Conservation (phyloP, 1,284 basidiomycete genomes). For the Meira nashicola region DNA sequence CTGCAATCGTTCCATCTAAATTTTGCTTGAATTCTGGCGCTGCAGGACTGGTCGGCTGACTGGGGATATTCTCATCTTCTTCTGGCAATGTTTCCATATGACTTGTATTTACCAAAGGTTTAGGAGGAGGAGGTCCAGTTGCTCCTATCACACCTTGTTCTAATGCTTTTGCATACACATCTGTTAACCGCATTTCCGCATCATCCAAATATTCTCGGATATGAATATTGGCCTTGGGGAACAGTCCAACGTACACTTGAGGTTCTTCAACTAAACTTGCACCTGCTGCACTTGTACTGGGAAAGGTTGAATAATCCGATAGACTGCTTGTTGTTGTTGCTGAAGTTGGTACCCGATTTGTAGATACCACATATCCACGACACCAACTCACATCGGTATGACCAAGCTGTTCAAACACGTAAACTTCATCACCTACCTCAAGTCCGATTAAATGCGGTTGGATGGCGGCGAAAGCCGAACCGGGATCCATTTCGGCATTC, state of each 20-base stretch:
- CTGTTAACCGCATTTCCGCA: constrained; percentile 76
- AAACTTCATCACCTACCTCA: constrained; percentile 84
- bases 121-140: constrained; percentile 19
- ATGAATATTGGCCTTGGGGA: constrained; percentile 83
- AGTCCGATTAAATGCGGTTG: constrained; percentile 40
- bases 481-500: constrained; percentile 12
- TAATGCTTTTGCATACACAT: constrained; percentile 57
- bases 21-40: neutral
- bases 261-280: constrained; percentile 54
- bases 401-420: constrained; percentile 60
- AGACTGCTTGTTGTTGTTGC: constrained; percentile 54
- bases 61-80: constrained; percentile 25
- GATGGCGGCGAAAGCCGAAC: constrained; percentile 12
- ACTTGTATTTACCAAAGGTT: constrained; percentile 7
- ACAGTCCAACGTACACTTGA: constrained; percentile 91
- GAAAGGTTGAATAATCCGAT: constrained; percentile 34
- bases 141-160: constrained; percentile 35
- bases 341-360: constrained; percentile 20
- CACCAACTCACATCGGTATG: constrained; percentile 48
- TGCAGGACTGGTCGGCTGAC: constrained; percentile 25
- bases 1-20: neutral
- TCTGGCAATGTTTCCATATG: constrained; percentile 35
- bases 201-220: constrained; percentile 82
- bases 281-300: constrained; percentile 17
- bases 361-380: constrained; percentile 71